Percentiles rank a stretch among this genome's conserved stretches.
Evolutionary conservation across 2,329 filamentous ascomycete genomes (phyloP).

Genomic region (Hyphodiscus sp.): DNA sequence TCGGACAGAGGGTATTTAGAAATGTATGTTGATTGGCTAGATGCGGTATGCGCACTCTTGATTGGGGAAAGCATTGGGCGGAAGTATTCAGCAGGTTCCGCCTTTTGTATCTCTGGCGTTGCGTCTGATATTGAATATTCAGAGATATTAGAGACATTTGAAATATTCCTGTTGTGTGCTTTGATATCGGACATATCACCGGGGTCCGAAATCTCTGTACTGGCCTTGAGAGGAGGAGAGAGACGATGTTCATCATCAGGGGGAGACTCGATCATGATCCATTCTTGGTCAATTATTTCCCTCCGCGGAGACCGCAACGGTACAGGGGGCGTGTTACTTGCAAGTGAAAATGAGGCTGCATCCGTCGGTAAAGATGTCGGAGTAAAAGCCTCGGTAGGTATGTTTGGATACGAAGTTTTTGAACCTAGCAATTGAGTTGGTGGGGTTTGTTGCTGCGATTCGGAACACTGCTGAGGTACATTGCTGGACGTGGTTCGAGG

Average conservation of each 20-base stretch:
- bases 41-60: not conserved
- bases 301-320: not conserved
- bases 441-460: not conserved
- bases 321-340: not conserved
- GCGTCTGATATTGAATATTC: slow-evolving; percentile 12
- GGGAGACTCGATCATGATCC: not conserved
- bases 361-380: not conserved
- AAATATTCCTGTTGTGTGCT: slow-evolving; percentile 12
- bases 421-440: not conserved
- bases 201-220: not conserved
- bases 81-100: slow-evolving; percentile 19
- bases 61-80: slow-evolving; percentile 10
- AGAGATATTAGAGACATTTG: slow-evolving; percentile 4
- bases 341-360: not conserved
- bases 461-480: not conserved
- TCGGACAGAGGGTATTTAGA: not conserved
- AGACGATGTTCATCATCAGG: not conserved
- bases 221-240: not conserved
- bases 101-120: slow-evolving; percentile 13
- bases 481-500: not conserved
- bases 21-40: not conserved
- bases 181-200: not conserved
- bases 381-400: not conserved
- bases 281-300: not conserved
- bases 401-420: not conserved